Base-by-base conservation (phyloP, 208 protist species). In the Trypanosoma grayi region DNA sequence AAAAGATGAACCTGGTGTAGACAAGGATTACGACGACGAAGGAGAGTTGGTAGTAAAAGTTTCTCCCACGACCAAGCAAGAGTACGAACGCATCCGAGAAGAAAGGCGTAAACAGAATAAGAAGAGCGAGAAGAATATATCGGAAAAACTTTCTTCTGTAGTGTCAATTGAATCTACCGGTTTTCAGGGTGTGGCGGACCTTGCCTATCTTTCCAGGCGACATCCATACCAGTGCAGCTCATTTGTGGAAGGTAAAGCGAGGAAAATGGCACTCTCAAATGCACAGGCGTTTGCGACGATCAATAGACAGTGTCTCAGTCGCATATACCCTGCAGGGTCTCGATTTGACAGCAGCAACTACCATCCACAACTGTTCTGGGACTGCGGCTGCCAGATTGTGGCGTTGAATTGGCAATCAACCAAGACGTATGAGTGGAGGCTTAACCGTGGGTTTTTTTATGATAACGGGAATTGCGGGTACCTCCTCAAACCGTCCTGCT, bases 401-500 rank as follows among this genome's bases (percentile, higher is more conserved):
- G 93, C 94, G n/a, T 59, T 98, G 9, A 98, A 98, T 80, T 96
- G 79, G 70, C 96, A 98, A 64, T 83, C 77, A 5, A 72, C 11
- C 25, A 76, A 78, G 36, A 75, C 73, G 14, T 81, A 76, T 28
- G 62, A 73, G 61, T 79, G 79, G 71, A 75, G 83, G 11, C 54
- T 94, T n/a, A 98, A 98, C 65, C 46, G 61, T 20, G 82, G 76
- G 41, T 85, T 90, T 62, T 98, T 98, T 72, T 36, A 56, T 28
- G 85, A 95, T 55, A 98, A 98, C 69, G 95, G 95, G 46, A 58
- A 69, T 44, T 92, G 85, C 65, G 95, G 96, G 9, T 99, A 98
- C 71, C 47, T 98, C 25, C 81, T 98, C 31, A 98, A 98, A 76
- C 96, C 96, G 2, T 57, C 57, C 2, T 66, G 75, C 52, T 59